A percentile compares a stretch with the other conserved stretches of the same genome.
Evolutionary conservation across 495 filamentous ascomycete species (phyloP).

Genomic region (Massariosphaeria phaeospora): DNA sequence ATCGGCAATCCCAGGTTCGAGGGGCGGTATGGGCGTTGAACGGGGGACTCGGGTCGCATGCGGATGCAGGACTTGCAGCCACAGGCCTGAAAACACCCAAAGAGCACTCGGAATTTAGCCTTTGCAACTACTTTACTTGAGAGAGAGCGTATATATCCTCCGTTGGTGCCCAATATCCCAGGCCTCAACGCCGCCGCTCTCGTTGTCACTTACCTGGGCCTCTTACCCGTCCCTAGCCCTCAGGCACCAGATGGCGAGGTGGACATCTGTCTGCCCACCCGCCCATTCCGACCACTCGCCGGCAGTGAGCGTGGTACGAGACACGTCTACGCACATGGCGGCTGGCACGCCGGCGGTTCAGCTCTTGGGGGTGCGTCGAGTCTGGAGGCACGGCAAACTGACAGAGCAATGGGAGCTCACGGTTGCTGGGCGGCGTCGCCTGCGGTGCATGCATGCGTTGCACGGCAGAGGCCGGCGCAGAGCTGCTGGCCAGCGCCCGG

Average conservation of each 20-base stretch:
- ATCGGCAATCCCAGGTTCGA: conserved; percentile 34
- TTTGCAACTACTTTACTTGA: conserved; percentile 33
- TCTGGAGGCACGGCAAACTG: conserved; percentile 24
- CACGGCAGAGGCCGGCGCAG: conserved; percentile 18
- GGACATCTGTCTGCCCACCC: background rate
- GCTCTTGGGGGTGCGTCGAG: conserved; percentile 15
- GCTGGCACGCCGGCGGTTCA: conserved; percentile 16
- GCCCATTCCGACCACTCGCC: conserved; percentile 4
- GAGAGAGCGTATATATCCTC: conserved; percentile 30
- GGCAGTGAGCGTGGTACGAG: conserved; percentile 13
- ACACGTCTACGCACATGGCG: conserved; percentile 31
- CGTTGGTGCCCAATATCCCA: conserved; percentile 34
- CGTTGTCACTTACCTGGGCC: conserved; percentile 28
- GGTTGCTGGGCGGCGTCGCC: conserved; percentile 9
- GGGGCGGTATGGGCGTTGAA: conserved; percentile 27
- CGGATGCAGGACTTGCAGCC: conserved; percentile 15
- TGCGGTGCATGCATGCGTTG: conserved; percentile 22
- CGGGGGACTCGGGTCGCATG: conserved; percentile 27
- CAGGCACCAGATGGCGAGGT: conserved; percentile 23
- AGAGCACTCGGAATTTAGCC: conserved; percentile 30
- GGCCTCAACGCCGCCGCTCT: conserved; percentile 10
- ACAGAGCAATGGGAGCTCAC: conserved; percentile 19
- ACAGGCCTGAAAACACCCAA: conserved; percentile 28
- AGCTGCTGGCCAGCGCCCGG: conserved; percentile 12
- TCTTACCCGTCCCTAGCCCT: conserved; percentile 31